Percentiles rank a stretch among this genome's conserved stretches.
Conservation (phyloP, 1,284 basidiomycete genomes). For the Ceratobasidium theobromae region DNA sequence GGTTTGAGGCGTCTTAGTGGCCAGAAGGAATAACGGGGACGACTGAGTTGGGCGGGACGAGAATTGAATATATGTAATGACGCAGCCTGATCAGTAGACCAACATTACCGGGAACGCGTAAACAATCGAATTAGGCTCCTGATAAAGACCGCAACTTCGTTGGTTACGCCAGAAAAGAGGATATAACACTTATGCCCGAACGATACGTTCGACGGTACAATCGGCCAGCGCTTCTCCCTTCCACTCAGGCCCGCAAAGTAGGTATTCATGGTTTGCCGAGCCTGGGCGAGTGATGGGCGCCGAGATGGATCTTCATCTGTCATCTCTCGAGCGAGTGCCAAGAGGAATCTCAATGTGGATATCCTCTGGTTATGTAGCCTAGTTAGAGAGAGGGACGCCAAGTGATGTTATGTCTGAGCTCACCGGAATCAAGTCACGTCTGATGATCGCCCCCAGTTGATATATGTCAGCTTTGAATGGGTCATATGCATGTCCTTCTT, state of each 20-base stretch:
- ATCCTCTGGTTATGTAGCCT: background rate
- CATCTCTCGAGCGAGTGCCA: background rate
- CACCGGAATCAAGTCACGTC: background rate
- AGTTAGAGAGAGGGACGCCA: background rate
- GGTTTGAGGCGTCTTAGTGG: no score
- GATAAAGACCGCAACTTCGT: background rate
- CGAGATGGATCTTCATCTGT: background rate
- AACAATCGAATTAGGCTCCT: background rate
- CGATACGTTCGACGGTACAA: background rate
- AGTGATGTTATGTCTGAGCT: background rate
- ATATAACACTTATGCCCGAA: background rate
- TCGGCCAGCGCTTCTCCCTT: background rate
- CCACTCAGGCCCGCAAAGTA: background rate
- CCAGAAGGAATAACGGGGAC: no score
- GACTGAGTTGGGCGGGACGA: no score
- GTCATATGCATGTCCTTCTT: background rate
- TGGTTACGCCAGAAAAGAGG: background rate
- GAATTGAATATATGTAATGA: no score
- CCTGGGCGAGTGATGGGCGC: background rate
- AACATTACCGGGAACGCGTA: no score
- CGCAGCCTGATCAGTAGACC: no score
- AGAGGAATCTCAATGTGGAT: background rate
- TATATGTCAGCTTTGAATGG: background rate
- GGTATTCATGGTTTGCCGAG: background rate
- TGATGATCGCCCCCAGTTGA: background rate